These are phyloP conservation scores for Pichia gijzeniarum DNA, from an alignment of 805 yeast species.

Conservation along the genomic window DNA sequence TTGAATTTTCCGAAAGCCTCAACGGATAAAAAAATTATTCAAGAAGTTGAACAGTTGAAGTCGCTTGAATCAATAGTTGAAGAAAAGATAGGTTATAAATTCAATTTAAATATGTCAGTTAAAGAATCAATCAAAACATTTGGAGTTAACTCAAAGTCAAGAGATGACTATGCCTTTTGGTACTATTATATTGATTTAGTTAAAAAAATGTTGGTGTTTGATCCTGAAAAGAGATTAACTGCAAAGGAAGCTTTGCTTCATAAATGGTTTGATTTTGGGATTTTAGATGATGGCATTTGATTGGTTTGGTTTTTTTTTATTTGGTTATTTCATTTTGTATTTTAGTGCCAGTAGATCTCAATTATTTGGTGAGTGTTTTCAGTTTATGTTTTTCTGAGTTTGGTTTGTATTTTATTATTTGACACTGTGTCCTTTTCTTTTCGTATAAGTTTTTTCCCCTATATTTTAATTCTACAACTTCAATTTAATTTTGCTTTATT, in stretches of 20 bases:
- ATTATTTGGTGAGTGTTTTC: background rate
- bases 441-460: background rate
- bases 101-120: slow-evolving; percentile 19
- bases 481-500: background rate
- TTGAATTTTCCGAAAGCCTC: slow-evolving; percentile 31
- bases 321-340: slow-evolving; percentile 3
- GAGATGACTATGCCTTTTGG: slow-evolving; percentile 76
- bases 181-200: slow-evolving; percentile 57
- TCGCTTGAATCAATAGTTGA: slow-evolving; percentile 26
- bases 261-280: slow-evolving; percentile 71
- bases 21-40: slow-evolving; percentile 33
- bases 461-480: too few relatives aligned
- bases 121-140: slow-evolving; percentile 22
- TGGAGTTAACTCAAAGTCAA: slow-evolving; percentile 34
- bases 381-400: background rate
- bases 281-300: slow-evolving; percentile 46
- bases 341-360: background rate
- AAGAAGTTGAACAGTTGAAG: slow-evolving; percentile 30
- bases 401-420: slow-evolving; percentile 2
- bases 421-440: background rate
- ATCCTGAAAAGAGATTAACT: slow-evolving; percentile 44
- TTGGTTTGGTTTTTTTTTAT: slow-evolving; percentile 25
- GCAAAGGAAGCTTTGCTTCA: slow-evolving; percentile 52
- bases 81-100: slow-evolving; percentile 25
- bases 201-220: slow-evolving; percentile 41